Base-by-base conservation (phyloP, 768 basidiomycete species). In the Boletus vinaceobasis region DNA sequence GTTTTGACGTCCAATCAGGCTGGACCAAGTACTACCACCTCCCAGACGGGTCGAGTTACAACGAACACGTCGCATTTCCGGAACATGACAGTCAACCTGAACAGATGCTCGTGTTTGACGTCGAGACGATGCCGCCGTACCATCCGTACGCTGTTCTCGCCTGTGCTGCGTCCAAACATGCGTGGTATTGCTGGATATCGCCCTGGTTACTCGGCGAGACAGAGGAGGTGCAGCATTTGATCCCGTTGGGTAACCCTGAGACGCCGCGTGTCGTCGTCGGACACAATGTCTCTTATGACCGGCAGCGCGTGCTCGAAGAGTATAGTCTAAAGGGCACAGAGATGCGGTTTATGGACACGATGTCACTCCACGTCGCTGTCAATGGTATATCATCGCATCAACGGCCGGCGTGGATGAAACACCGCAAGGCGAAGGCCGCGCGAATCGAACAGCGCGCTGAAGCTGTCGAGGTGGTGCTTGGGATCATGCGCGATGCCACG, bases 151-250 rank as follows among this genome's bases (percentile, higher is more conserved):
- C 96, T 13, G 75, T 98, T 66, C 87, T 98, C 77, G 95, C 97
- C 1, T 87, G 86, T 56, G 95, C 95, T 4, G 90, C 83, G 2
- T 86, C 93, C 5, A 77, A 80, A 23, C 84, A 84, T 46, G 87
- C 85, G 1, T 98, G 97, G 96, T 99, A 98, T 66, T 83, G 83
- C 4, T 99, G 97, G 95, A 83, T 97, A 57, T 94, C 91, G 0
- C 97, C 97, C 0, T 96, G 93, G 93, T 71, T 97, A 10, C 77
- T 94, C 5, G 82, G 81, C 14, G 77, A 81, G 60, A 76, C 85
- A 47, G 74, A 82, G 19, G 74, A 82, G 42, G 66, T 71, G 1
- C 71, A 74, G 33, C 91, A 95, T 31, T 76, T 96, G 50, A 84
- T 95, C 48, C 86, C 93, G 0, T 56, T 95, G 3, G 90, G 91